Evolutionary conservation across 1,284 basidiomycete genomes (phyloP), one percentile per base, ranked within the genome.

Genomic region (Cryptococcus neoformans): DNA sequence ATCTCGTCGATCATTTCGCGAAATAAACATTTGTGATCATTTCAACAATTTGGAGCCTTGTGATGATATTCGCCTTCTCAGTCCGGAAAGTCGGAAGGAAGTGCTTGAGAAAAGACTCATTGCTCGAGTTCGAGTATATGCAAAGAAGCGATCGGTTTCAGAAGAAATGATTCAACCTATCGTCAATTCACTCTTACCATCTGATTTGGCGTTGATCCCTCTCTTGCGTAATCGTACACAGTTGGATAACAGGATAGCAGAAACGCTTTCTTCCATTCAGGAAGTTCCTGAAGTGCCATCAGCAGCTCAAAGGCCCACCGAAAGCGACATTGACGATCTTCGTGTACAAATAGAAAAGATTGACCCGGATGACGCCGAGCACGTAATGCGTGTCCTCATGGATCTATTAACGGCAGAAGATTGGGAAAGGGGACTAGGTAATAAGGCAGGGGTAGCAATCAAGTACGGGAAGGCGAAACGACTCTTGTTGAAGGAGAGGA

Each of bases 161-260:
- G 47, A 51, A 3, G 41, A 38, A 4, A 47, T 54, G 7, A 28
- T 56, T n/a, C 55, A 54, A n/a, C 47, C 53, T 4, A 49, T 57
- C 10, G 54, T 65, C 17, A 40, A 56, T 28, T 57, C 56, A 10
- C 44, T 69, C n/a, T 59, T 63, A 0, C 14, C 17, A 6, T 54
- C 58, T n/a, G 68, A 69, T 45, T 58, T 69, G 14, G 49, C 49
- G 4, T 49, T 73, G 16, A 51, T 67, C 59, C 73, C 67, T 3
- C 51, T 65, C 4, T 51, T 68, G 12, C 52, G 66, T 46, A 56
- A 68, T 44, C 51, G 54, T 6, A 14, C 8, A 8, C 53, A 58
- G 28, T 56, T 70, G 17, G 55, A 64, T 12, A 51, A 38, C 14
- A 60, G 55, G 47, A 65, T 70, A 21, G 56, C 28, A 6, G 60